Evolutionary conservation across 306 rosid genomes (phyloP), one percentile per base, ranked within the genome.

Genomic region (Spatholobus suberectus): DNA sequence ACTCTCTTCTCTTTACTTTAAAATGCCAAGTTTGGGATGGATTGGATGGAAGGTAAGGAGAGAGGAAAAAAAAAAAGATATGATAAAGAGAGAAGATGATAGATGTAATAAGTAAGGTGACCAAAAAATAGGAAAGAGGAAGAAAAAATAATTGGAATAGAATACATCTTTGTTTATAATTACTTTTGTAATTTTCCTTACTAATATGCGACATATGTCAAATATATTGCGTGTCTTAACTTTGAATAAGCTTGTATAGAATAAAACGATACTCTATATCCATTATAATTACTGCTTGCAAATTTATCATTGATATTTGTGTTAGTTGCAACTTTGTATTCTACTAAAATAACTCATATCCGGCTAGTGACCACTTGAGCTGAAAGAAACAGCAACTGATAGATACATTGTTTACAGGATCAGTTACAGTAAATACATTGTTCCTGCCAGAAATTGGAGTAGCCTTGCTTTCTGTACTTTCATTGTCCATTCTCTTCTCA

Each of bases 401-500:
- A 59, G 41, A 55, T 68, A 27, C 35, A 1, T 61, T 14, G 70
- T 63, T 63, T 32, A 63, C 38, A 59, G 35, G 8, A 58, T 11
- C 5, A 1, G 34, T 58, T 26, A 52, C 34, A 24, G 17, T 59
- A 26, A 59, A 59, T 59, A 63, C 70, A 63, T 61, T 62, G 38
- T 61, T 61, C 38, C 38, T 61, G 8, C 68, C 18, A 59, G 6
- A 59, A 59, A 26, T 59, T 59, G 18, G 18, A 58, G 66, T 57
- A 3, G 32, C 63, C 6, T 14, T 51, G 55, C 12, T 51, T 52
- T 63, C 21, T 77, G 63, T 18, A 18, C 65, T 81, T 72, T 3
- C 67, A 29, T 43, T 52, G 63, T 73, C 14, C 40, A 0, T 55
- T 43, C 37, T 77, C 40, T 35, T 70, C 47, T 87, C 78, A 92